phyloP scores from a whole-genome alignment of 257 asterid genomes.

The Anisodus acutangulus region DNA sequence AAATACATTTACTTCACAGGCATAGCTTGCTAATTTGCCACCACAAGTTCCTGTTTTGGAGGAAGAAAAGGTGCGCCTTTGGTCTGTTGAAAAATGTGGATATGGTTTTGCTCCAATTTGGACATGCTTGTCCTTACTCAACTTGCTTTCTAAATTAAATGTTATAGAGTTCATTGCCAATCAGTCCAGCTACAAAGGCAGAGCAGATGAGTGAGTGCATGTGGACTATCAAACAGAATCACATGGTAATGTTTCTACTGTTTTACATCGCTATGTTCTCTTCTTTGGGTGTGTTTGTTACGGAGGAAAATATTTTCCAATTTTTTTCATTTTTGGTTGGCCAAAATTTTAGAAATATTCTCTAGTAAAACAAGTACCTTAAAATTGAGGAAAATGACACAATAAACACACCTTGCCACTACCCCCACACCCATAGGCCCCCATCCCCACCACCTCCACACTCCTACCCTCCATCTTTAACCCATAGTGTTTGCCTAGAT shows the following conservation, averaged over 20 bases:
- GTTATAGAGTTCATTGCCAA: slow-evolving; percentile 75
- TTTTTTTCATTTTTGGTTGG: no score
- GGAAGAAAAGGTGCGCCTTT: slow-evolving; percentile 65
- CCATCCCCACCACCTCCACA: no score
- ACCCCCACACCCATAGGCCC: no score
- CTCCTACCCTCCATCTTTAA: no score
- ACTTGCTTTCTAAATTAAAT: slow-evolving; percentile 28
- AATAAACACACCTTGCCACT: no score
- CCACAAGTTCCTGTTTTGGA: slow-evolving; percentile 56
- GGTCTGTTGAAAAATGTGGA: neutral
- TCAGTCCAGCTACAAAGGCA: slow-evolving; percentile 83
- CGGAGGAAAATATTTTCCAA: no score
- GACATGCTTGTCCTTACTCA: slow-evolving; percentile 28
- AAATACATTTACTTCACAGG: slow-evolving; percentile 51
- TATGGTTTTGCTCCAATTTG: slow-evolving; percentile 24
- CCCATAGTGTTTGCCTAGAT: no score
- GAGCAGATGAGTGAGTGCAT: slow-evolving; percentile 94
- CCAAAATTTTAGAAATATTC: no score
- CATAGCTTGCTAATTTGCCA: slow-evolving; percentile 52
- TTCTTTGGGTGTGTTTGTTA: neutral
- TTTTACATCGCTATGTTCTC: neutral
- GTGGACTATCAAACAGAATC: slow-evolving; percentile 72
- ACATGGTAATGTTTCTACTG: slow-evolving; percentile 55
- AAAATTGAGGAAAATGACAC: no score
- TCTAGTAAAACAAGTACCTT: no score